Evolutionary conservation across 129 eudicot species (phyloP), one percentile per base, ranked within the genome.

Genomic region (Silybum marianum): DNA sequence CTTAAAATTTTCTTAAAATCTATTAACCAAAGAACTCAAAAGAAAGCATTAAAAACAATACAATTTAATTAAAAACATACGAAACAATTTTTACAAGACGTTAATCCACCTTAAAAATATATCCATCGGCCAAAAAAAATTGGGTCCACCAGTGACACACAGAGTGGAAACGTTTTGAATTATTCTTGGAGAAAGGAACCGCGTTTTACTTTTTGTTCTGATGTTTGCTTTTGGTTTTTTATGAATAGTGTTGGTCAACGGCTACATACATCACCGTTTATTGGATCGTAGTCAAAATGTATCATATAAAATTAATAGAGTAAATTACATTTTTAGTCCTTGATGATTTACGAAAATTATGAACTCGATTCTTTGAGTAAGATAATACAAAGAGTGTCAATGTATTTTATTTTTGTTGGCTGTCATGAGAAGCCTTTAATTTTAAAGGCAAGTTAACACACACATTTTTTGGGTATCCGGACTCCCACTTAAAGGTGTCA

Each of bases 191-290:
- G 10, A 13, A 44, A 69, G 14, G 13, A 78, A 46, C 74, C 76
- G 82, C 51, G 76, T 79, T 79, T 34, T 76, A 25, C 24, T 18
- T 46, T 78, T 69, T 28, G 36, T 4, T 69, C 22, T 22, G 18
- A 2, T 0, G 12, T 30, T 3, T 0, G 28, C 36, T 11, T 34
- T 79, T 79, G 76, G 68, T 30, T 67, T 19, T 69, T 44, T 79
- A 1, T 69, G 63, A 0, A 21, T 28, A 19, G 38, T 79, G 24
- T 79, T 46, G 12, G 63, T 73, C 70, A 75, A 75, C 69, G 46
- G 42, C 78, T 48, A 48, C 2, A 26, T 74, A 42, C 40, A 74
- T 75, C 28, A 10, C 6, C 4, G 16, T 28, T 51, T 51, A 51
- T 51, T 51, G 21, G 7, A 51, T 51, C 63, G 0, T 51, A 54